Evolutionary conservation across 1,139 yeast species (phyloP).

Genomic region (Zygosaccharomyces pseudobailii): DNA sequence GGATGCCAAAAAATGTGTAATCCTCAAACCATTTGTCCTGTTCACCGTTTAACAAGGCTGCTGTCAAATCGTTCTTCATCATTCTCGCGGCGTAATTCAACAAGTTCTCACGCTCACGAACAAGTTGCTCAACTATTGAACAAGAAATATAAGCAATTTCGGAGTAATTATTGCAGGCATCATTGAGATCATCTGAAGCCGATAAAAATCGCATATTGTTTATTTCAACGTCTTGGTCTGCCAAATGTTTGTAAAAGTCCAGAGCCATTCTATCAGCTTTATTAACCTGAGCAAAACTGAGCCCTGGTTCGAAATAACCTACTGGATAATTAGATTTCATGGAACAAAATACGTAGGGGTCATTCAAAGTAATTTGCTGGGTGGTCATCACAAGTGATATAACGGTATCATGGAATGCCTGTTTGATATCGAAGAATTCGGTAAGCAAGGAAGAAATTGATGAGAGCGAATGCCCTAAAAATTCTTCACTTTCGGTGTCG

Average conservation of each 20-base stretch:
- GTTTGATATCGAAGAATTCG: constrained; percentile 74
- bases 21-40: constrained; percentile 32
- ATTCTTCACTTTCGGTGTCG: constrained; percentile 31
- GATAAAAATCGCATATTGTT: constrained; percentile 48
- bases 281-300: constrained; percentile 19
- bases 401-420: constrained; percentile 61
- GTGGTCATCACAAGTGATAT: constrained; percentile 61
- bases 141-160: constrained; percentile 44
- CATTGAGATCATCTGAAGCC: constrained; percentile 44
- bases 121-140: constrained; percentile 49
- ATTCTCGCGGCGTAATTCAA: constrained; percentile 70
- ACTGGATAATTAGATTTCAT: constrained; percentile 46
- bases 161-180: constrained; percentile 44
- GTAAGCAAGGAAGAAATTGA: constrained; percentile 43
- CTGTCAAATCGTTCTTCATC: constrained; percentile 67
- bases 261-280: constrained; percentile 46
- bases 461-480: constrained; percentile 29
- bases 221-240: constrained; percentile 43
- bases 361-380: constrained; percentile 65
- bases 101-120: constrained; percentile 66
- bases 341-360: constrained; percentile 67
- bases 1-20: constrained; percentile 11
- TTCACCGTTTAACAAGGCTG: constrained; percentile 56
- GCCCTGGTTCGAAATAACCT: constrained; percentile 38
- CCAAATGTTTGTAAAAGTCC: constrained; percentile 43